A percentile compares a stretch with the other conserved stretches of the same genome.
Evolutionary conservation across 371 early-diverging fungal species (phyloP).

Genomic region (Mucor lusitanicus): DNA sequence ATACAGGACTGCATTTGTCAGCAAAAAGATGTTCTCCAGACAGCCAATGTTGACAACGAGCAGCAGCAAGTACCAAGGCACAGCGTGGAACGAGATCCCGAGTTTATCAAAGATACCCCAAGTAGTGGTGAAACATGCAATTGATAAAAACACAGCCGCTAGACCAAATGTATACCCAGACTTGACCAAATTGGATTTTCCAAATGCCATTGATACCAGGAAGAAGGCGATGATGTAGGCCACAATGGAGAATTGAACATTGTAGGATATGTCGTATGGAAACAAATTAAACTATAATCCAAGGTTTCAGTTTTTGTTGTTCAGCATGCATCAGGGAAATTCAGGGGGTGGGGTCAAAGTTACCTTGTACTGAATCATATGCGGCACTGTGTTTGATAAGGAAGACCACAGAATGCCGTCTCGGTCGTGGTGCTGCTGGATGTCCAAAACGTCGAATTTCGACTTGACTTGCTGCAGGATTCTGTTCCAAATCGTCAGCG

Average conservation of each 20-base stretch:
- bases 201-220: slow-evolving; percentile 65
- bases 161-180: slow-evolving; percentile 73
- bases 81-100: slow-evolving; percentile 23
- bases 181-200: slow-evolving; percentile 68
- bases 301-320: background rate
- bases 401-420: slow-evolving; percentile 12
- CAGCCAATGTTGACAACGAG: slow-evolving; percentile 71
- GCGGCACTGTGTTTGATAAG: slow-evolving; percentile 15
- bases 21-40: slow-evolving; percentile 70
- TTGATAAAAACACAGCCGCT: slow-evolving; percentile 54
- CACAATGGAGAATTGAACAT: slow-evolving; percentile 21
- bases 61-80: slow-evolving; percentile 64
- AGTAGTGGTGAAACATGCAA: slow-evolving; percentile 35
- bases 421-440: background rate
- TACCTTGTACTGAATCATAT: slow-evolving; percentile 37
- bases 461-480: slow-evolving; percentile 16
- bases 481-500: slow-evolving; percentile 19
- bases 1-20: slow-evolving; percentile 70
- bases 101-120: slow-evolving; percentile 30
- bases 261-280: slow-evolving; percentile 26
- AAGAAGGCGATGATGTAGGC: slow-evolving; percentile 46
- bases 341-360: background rate
- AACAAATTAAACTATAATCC: slow-evolving; percentile 27
- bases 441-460: slow-evolving; percentile 12
- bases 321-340: background rate